Evolutionary conservation across 768 basidiomycete genomes (phyloP).

Genomic region (Serpula lacrymans): DNA sequence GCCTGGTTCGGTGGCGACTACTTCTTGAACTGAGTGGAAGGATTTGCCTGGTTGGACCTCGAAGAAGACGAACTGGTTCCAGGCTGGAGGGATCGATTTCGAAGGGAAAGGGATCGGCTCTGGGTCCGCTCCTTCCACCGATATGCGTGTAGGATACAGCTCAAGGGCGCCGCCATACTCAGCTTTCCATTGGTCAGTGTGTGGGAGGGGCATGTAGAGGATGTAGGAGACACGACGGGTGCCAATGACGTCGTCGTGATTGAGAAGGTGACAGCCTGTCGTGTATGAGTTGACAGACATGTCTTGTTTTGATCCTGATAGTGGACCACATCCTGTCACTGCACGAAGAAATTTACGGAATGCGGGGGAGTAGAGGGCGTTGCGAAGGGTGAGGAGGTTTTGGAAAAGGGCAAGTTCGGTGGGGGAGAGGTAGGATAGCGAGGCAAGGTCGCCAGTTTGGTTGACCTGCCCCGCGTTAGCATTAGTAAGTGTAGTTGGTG

Average conservation of each 20-base stretch:
- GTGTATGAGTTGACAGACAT: constrained; percentile 93
- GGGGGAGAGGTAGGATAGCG: constrained; percentile 80
- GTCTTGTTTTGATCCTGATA: constrained; percentile 91
- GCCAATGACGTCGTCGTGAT: constrained; percentile 98
- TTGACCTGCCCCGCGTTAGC: constrained; percentile 73
- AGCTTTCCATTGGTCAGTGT: constrained; percentile 73
- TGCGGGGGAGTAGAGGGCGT: constrained; percentile 82
- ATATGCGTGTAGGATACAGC: constrained; percentile 71
- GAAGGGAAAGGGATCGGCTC: constrained; percentile 67
- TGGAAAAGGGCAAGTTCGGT: constrained; percentile 78
- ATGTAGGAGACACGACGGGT: constrained; percentile 93
- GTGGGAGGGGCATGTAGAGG: constrained; percentile 87
- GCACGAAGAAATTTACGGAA: constrained; percentile 82
- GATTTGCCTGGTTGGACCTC: constrained; percentile 93
- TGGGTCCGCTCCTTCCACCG: constrained; percentile 52
- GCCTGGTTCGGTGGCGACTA: constrained; percentile 75
- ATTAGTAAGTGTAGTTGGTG: no score
- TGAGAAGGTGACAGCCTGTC: constrained; percentile 88
- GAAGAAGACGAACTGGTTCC: constrained; percentile 89
- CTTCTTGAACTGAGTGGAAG: constrained; percentile 97
- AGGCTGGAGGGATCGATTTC: constrained; percentile 71
- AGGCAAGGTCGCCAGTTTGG: constrained; percentile 96
- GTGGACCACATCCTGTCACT: constrained; percentile 89
- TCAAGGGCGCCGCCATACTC: constrained; percentile 95
- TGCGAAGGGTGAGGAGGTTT: constrained; percentile 74